Percentiles rank a stretch among this genome's conserved stretches.
Conservation (phyloP, 495 filamentous ascomycete genomes). For the Aspergillus bridgeri region DNA sequence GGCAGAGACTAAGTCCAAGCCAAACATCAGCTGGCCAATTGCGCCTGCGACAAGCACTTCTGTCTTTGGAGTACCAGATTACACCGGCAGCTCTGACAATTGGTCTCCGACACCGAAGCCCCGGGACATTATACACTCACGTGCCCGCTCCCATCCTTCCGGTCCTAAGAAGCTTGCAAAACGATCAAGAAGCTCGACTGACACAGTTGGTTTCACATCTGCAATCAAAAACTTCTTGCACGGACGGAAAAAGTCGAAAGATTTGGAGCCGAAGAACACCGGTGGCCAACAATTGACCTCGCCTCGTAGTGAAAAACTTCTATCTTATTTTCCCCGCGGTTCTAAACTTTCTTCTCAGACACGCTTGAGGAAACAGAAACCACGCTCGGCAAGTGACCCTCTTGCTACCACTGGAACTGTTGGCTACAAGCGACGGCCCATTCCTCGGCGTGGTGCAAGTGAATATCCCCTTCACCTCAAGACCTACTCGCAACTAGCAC, state of each 20-base stretch:
- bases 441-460: neutral
- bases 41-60: neutral
- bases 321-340: neutral
- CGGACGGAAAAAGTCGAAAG: neutral
- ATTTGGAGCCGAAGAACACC: neutral
- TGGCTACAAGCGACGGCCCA: neutral
- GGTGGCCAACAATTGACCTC: neutral
- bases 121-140: neutral
- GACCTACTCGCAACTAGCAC: neutral
- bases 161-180: neutral
- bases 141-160: neutral
- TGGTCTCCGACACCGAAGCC: neutral
- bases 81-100: neutral
- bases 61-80: neutral
- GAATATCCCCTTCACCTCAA: neutral
- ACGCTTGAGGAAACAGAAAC: conserved; percentile 4
- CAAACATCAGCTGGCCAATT: neutral
- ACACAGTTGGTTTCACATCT: conserved; percentile 3
- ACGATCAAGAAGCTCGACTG: neutral
- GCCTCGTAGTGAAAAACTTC: neutral
- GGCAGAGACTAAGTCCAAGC: neutral
- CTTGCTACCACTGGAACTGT: neutral
- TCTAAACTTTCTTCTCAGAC: neutral
- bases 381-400: conserved; percentile 6
- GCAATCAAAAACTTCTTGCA: conserved; percentile 14